Evolutionary conservation across 2,329 filamentous ascomycete species (phyloP), one percentile per base, ranked within the genome.

Genomic region (Apiospora saccharicola): DNA sequence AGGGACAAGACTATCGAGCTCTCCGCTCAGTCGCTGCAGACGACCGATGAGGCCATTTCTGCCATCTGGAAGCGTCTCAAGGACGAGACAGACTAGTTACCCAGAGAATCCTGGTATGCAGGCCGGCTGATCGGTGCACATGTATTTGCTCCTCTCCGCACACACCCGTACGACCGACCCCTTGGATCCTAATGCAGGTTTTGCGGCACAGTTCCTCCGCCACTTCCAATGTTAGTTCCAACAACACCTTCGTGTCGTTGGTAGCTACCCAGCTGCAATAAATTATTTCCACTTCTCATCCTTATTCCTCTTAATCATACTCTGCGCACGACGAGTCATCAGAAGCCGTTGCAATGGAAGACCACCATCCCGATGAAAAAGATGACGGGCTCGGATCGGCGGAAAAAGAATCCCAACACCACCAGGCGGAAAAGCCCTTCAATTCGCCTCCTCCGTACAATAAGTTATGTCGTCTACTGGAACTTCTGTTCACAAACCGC

Each of bases 1-100:
- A 86, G 88, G 72, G 88, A 91, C 61, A 94, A 94, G 81, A 91
- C 86, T 0, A 80, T 93, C 72, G 70, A 71, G 64, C 41, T 73
- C 57, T 64, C 57, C n/a, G 41, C 57, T 13, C 57, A 14, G 57
- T n/a, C 10, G 34, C 44, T 64, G 30, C 57, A 64, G 57, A 41
- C 57, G 19, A 24, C 57, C 10, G 57, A 41, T n/a, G 57, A 64
- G 57, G 34, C 30, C 6, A 64, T 64, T 22, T 68, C 67, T 19
- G 14, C 41, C 67, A 68, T 68, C 41, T n/a, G 67, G 44, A 47
- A 68, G 41, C 67, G 67, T 19, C 67, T 68, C 57, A 41, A 41
- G 12, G 57, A 64, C 19, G 57, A 64, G 16, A n/a, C 34, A 13
- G 46, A 49, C 19, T 49, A 49, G 19, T 2, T 41, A 41, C 7